Percentiles rank a stretch among this genome's conserved stretches.
Evolutionary conservation across 179 eudicot genomes (phyloP).

Genomic region (Drosera spatulata): DNA sequence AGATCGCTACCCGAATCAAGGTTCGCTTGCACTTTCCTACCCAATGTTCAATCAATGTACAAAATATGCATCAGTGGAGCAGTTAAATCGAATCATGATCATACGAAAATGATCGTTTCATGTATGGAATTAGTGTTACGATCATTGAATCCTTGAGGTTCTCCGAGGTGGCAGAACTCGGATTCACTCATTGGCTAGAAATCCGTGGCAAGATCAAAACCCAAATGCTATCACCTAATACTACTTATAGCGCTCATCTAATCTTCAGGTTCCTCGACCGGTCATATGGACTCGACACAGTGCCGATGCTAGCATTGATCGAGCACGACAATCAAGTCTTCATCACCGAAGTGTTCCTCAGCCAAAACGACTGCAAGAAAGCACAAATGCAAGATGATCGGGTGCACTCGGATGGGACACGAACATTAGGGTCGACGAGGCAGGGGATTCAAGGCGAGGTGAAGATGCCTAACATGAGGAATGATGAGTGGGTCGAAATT

Average conservation of each 20-base stretch:
- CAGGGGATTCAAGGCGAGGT: conserved; percentile 17
- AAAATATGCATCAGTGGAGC: too few relatives aligned
- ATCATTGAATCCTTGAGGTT: conserved; percentile 21
- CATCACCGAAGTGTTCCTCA: conserved; percentile 16
- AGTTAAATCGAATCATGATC: too few relatives aligned
- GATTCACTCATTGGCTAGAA: conserved; percentile 53
- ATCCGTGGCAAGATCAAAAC: conserved; percentile 32
- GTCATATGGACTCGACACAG: conserved; percentile 43
- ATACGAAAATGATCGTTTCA: too few relatives aligned
- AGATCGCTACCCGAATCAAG: conserved; percentile 13
- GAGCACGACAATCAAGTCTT: conserved; percentile 20
- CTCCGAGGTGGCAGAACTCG: conserved; percentile 41
- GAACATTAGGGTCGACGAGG: conserved; percentile 19
- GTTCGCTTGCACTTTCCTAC: conserved; percentile 2
- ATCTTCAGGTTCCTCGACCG: conserved; percentile 29
- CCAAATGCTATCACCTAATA: conserved; percentile 33
- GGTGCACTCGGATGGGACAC: conserved; percentile 11
- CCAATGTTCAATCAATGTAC: too few relatives aligned
- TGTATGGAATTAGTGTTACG: too few relatives aligned
- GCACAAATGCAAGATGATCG: conserved; percentile 13
- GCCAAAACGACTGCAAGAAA: conserved; percentile 18
- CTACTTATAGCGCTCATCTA: conserved; percentile 45
- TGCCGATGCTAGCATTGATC: conserved; percentile 34
- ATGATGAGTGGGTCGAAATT: conserved; percentile 55
- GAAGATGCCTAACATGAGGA: conserved; percentile 15